Conservation (phyloP, 2,329 filamentous ascomycete species). For the Paecilomyces sp. region DNA sequence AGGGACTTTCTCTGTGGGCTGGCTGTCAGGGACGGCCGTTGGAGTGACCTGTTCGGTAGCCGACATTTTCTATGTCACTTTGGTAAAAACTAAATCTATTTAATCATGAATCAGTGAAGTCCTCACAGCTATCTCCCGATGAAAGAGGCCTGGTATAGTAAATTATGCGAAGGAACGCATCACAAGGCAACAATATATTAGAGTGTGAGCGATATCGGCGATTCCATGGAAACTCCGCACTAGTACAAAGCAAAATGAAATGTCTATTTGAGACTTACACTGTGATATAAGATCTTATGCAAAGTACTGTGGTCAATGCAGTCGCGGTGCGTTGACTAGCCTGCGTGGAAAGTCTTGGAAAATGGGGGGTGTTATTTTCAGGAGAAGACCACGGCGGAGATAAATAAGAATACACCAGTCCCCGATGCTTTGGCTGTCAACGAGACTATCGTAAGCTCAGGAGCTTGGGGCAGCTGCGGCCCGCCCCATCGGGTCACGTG, state of each 20-base stretch:
- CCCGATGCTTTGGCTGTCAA: neutral
- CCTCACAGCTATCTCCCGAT: neutral
- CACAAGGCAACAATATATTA: neutral
- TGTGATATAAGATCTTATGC: neutral
- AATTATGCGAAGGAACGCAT: neutral
- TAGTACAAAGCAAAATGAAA: neutral
- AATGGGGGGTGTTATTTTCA: neutral
- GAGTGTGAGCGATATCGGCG: neutral
- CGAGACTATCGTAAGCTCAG: neutral
- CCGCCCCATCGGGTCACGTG: slow-evolving; percentile 6
- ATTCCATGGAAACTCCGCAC: neutral
- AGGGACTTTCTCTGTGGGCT: slow-evolving; percentile 9
- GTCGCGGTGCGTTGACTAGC: neutral
- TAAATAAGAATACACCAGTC: neutral
- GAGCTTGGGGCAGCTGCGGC: neutral
- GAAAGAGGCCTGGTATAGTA: neutral
- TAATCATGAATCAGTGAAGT: neutral
- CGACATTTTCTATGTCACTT: neutral
- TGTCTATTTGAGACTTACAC: neutral
- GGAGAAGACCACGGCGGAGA: neutral
- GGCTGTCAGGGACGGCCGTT: neutral
- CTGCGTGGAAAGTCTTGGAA: neutral
- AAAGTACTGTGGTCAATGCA: neutral
- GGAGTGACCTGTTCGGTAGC: slow-evolving; percentile 5
- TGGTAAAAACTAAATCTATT: neutral